phyloP scores from a whole-genome alignment of 108 stramenopile genomes.

The Hondaea fermentalgiana region DNA sequence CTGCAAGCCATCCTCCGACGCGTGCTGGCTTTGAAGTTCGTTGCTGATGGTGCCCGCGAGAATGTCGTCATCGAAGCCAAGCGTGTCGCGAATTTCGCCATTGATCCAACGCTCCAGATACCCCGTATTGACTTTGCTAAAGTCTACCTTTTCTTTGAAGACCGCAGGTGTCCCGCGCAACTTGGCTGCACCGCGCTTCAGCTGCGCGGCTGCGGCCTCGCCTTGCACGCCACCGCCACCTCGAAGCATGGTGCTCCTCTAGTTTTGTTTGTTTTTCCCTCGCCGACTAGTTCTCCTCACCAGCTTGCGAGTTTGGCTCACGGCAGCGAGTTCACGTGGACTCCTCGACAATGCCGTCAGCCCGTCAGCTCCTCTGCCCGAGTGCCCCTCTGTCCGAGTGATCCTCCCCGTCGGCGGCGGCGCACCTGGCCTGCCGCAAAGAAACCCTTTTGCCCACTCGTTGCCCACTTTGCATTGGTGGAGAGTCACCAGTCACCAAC shows the following conservation, averaged over 20 bases:
- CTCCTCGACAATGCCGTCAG: too few relatives aligned
- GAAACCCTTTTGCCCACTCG: too few relatives aligned
- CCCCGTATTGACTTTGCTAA: not conserved
- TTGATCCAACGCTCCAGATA: not conserved
- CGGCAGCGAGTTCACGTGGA: too few relatives aligned
- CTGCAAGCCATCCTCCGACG: not conserved
- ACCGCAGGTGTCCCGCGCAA: not conserved
- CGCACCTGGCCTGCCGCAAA: too few relatives aligned
- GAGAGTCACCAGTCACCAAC: too few relatives aligned
- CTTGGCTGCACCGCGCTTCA: not conserved
- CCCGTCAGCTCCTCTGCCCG: too few relatives aligned
- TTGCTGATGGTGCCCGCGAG: not conserved
- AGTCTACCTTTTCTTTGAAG: not conserved
- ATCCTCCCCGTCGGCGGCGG: too few relatives aligned
- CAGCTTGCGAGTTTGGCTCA: too few relatives aligned
- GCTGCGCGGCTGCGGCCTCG: not conserved
- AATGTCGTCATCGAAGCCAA: not conserved
- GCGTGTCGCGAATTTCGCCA: not conserved
- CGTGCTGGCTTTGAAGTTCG: not conserved
- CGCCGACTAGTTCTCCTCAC: too few relatives aligned
- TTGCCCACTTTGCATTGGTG: too few relatives aligned
- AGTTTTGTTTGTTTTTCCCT: too few relatives aligned
- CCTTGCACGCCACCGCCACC: not conserved
- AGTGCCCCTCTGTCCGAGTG: too few relatives aligned
- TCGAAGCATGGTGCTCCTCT: not conserved